Conservation (phyloP, 768 basidiomycete genomes). For the Leccinum incarnatum region DNA sequence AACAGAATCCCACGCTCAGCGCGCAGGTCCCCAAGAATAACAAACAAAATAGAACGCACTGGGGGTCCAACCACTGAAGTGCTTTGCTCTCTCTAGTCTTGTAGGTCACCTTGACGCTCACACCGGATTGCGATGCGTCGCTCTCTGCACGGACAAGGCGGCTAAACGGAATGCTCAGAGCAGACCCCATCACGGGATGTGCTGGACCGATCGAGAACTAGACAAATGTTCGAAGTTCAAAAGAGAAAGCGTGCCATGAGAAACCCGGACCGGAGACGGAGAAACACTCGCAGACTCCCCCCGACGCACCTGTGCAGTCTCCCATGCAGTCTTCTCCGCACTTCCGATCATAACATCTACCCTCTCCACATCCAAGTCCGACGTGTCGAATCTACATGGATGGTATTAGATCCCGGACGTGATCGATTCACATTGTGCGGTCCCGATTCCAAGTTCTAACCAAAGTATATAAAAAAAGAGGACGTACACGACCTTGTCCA, state of each 20-base stretch:
- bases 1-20: not conserved
- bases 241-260: not conserved
- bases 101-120: slow-evolving; percentile 58
- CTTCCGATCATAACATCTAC: slow-evolving; percentile 40
- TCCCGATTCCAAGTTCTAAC: too few relatives aligned
- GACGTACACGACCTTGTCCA: slow-evolving; percentile 59
- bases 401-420: too few relatives aligned
- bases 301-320: slow-evolving; percentile 42
- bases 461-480: not conserved
- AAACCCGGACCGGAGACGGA: not conserved
- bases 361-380: slow-evolving; percentile 56
- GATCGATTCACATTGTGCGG: not conserved
- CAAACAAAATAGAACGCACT: slow-evolving; percentile 39
- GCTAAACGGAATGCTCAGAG: slow-evolving; percentile 58
- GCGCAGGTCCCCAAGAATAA: not conserved
- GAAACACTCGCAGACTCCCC: not conserved
- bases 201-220: slow-evolving; percentile 55
- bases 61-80: slow-evolving; percentile 83
- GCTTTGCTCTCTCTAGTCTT: slow-evolving; percentile 75
- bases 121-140: not conserved
- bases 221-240: not conserved
- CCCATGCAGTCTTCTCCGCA: slow-evolving; percentile 42
- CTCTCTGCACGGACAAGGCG: slow-evolving; percentile 37
- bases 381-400: slow-evolving; percentile 65
- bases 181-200: slow-evolving; percentile 73